Percentiles rank a stretch among this genome's conserved stretches.
Conservation (phyloP, 345 rosid genomes). For the Zanthoxylum bungeanum region DNA sequence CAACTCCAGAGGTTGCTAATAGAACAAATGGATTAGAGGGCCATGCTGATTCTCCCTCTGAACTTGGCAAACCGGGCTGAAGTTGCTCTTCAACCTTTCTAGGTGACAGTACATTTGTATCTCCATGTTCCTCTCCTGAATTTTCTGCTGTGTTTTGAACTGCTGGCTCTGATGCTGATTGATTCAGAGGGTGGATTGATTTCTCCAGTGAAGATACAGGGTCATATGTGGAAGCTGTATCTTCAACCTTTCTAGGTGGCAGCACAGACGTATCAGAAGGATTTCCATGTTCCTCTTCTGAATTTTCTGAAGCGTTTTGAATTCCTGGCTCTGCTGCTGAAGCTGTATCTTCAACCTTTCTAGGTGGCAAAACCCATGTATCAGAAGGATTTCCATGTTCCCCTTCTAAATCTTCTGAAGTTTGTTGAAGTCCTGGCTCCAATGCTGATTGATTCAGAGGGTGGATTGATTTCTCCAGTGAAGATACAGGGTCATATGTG, state of each 20-base stretch:
- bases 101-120: slow-evolving; percentile 21
- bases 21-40: slow-evolving; percentile 35
- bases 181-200: neutral
- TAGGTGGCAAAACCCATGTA: too few species aligned
- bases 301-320: too few species aligned
- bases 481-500: neutral
- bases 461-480: neutral
- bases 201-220: neutral
- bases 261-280: too few species aligned
- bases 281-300: too few species aligned
- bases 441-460: neutral
- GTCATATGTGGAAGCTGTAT: neutral
- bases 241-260: slow-evolving; percentile 33
- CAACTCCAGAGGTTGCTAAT: slow-evolving; percentile 46
- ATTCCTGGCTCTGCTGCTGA: too few species aligned
- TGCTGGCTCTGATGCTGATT: neutral
- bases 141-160: slow-evolving; percentile 26
- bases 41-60: slow-evolving; percentile 38
- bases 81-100: slow-evolving; percentile 35
- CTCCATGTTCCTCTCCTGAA: slow-evolving; percentile 26
- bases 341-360: too few species aligned
- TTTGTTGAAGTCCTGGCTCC: slow-evolving; percentile 12
- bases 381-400: slow-evolving; percentile 22
- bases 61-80: slow-evolving; percentile 27
- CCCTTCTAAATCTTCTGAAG: slow-evolving; percentile 28